A percentile compares a stretch with the other conserved stretches of the same genome.
Evolutionary conservation across 768 basidiomycete species (phyloP).

Genomic region (Leccinum boreale): DNA sequence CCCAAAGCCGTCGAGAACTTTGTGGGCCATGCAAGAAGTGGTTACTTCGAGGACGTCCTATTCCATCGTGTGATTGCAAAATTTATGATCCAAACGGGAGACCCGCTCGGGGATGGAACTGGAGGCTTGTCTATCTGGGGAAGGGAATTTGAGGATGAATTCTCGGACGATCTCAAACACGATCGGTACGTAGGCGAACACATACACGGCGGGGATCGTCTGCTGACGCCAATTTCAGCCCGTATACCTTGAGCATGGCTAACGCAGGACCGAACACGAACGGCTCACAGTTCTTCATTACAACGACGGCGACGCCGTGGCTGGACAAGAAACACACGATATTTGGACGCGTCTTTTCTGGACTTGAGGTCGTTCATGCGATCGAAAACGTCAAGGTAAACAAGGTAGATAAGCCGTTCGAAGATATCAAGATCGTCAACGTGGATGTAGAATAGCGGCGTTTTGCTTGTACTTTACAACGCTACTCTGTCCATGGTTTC

Average conservation of each 20-base stretch:
- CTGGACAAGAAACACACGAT: constrained; percentile 90
- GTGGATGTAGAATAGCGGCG: constrained; percentile 61
- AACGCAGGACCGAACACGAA: constrained; percentile 89
- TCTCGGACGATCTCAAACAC: constrained; percentile 83
- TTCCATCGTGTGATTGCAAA: constrained; percentile 98
- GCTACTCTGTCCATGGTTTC: constrained; percentile 47
- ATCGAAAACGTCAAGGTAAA: constrained; percentile 90
- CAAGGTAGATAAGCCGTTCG: constrained; percentile 85
- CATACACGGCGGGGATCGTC: background rate
- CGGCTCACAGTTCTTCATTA: constrained; percentile 98
- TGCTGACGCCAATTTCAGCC: constrained; percentile 43
- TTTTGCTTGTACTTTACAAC: constrained; percentile 30
- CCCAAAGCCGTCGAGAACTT: constrained; percentile 99
- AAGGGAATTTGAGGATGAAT: constrained; percentile 89
- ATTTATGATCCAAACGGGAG: constrained; percentile 98
- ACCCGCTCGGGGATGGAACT: constrained; percentile 92
- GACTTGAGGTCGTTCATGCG: constrained; percentile 84
- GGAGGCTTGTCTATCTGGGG: constrained; percentile 92
- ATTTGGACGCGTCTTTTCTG: constrained; percentile 85
- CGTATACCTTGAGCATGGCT: constrained; percentile 95
- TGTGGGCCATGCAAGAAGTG: constrained; percentile 83
- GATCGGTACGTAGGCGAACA: constrained; percentile 58
- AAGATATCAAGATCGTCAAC: constrained; percentile 90
- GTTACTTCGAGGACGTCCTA: constrained; percentile 89
- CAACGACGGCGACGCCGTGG: constrained; percentile 92